Evolutionary conservation across 345 rosid genomes (phyloP).

Genomic region (Raphanus sativus): DNA sequence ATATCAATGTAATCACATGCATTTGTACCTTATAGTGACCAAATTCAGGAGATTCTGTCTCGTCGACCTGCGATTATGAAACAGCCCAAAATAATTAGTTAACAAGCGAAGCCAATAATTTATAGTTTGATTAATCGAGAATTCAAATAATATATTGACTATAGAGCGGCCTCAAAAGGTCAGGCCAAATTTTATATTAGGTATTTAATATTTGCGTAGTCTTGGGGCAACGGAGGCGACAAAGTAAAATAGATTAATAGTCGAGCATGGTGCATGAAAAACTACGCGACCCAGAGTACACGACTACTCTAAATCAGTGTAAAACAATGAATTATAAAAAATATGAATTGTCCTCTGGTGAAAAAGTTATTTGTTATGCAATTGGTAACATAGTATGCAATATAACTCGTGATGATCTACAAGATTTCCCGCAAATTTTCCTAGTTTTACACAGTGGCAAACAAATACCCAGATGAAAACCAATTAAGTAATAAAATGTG

Average conservation of each 20-base stretch:
- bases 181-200: neutral
- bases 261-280: constrained; percentile 1
- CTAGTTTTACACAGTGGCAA: neutral
- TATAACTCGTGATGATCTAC: neutral
- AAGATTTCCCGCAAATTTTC: neutral
- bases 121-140: constrained; percentile 8
- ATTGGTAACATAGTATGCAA: neutral
- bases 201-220: neutral
- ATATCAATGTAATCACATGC: constrained; percentile 24
- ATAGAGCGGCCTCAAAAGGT: neutral
- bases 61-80: constrained; percentile 18
- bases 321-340: neutral
- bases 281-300: neutral
- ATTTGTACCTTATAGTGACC: constrained; percentile 3
- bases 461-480: neutral
- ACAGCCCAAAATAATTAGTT: neutral
- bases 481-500: neutral
- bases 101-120: neutral
- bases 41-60: constrained; percentile 31
- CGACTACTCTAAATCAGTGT: neutral
- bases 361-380: neutral
- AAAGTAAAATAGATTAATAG: neutral
- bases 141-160: neutral
- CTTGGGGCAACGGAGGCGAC: constrained; percentile 2
- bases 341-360: neutral